Conservation (phyloP, 148 eudicot species). For the Arbutus unedo region DNA sequence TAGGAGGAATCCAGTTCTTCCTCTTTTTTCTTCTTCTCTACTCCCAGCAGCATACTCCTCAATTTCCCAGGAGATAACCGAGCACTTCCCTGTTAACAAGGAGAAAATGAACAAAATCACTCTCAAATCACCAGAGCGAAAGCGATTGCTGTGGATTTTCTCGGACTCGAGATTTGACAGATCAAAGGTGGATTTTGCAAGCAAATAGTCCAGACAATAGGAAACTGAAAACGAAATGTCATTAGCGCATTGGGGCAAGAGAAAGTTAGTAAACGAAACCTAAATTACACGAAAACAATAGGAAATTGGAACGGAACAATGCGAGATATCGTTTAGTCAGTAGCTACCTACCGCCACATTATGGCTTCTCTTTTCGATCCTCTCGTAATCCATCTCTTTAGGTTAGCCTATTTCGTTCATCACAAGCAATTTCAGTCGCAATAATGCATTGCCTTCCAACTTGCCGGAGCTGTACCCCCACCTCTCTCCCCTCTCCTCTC, state of each 20-base stretch:
- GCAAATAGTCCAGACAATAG: not conserved
- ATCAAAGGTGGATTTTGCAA: slow-evolving; percentile 4
- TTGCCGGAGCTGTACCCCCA: not conserved
- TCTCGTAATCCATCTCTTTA: slow-evolving; percentile 27
- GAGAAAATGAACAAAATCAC: not conserved
- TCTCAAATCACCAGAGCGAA: not conserved
- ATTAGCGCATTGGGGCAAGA: slow-evolving; percentile 11
- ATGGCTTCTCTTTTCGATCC: slow-evolving; percentile 20
- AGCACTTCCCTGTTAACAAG: slow-evolving; percentile 16
- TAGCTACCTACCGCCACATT: not conserved
- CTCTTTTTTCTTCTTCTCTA: slow-evolving; percentile 46
- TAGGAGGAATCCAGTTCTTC: slow-evolving; percentile 33
- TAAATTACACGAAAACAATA: not conserved
- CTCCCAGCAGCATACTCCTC: slow-evolving; percentile 56
- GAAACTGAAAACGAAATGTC: slow-evolving; percentile 13
- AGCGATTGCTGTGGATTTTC: not conserved
- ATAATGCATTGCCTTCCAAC: not conserved
- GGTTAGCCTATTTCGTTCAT: slow-evolving; percentile 6
- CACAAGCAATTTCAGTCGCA: not conserved
- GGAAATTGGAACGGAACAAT: not conserved
- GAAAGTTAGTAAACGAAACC: not conserved
- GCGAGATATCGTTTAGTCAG: not conserved
- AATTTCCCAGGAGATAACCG: slow-evolving; percentile 38
- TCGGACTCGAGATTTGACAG: slow-evolving; percentile 18
- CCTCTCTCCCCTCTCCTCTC: not conserved